These are phyloP conservation scores for Tolypocladium inflatum DNA, from an alignment of 2,329 filamentous ascomycete genomes.

Conservation along the genomic window DNA sequence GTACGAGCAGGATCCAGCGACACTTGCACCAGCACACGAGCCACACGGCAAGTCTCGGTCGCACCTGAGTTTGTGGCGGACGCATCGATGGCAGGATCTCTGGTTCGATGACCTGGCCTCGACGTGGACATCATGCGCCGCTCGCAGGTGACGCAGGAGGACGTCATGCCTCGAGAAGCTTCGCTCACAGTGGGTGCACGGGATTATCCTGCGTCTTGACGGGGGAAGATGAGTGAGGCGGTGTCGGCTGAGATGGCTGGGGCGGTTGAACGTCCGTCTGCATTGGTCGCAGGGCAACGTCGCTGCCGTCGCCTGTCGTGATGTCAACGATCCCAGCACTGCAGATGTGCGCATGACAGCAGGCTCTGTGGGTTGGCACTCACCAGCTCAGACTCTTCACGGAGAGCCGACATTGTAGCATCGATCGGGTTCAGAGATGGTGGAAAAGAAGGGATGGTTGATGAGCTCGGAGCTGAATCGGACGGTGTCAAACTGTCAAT, in stretches of 20 bases:
- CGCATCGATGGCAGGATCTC: slow-evolving; percentile 17
- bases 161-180: slow-evolving; percentile 15
- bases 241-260: slow-evolving; percentile 17
- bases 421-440: no score
- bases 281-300: slow-evolving; percentile 12
- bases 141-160: slow-evolving; percentile 16
- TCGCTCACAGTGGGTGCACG: slow-evolving; percentile 13
- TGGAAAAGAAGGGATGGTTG: no score
- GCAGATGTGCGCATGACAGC: no score
- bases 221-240: slow-evolving; percentile 15
- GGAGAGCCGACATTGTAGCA: no score
- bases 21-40: slow-evolving; percentile 8
- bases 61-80: slow-evolving; percentile 16
- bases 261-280: slow-evolving; percentile 12
- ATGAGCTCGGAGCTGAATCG: no score
- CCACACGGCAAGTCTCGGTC: slow-evolving; percentile 13
- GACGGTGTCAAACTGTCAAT: no score
- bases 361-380: no score
- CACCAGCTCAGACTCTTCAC: no score
- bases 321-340: background rate
- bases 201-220: slow-evolving; percentile 8
- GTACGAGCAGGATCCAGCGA: slow-evolving; percentile 5
- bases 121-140: slow-evolving; percentile 11
- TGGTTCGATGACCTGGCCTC: slow-evolving; percentile 9
- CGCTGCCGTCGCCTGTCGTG: background rate